Evolutionary conservation across 2,329 filamentous ascomycete species (phyloP), one percentile per base, ranked within the genome.

Genomic region (Colletotrichum sp.): DNA sequence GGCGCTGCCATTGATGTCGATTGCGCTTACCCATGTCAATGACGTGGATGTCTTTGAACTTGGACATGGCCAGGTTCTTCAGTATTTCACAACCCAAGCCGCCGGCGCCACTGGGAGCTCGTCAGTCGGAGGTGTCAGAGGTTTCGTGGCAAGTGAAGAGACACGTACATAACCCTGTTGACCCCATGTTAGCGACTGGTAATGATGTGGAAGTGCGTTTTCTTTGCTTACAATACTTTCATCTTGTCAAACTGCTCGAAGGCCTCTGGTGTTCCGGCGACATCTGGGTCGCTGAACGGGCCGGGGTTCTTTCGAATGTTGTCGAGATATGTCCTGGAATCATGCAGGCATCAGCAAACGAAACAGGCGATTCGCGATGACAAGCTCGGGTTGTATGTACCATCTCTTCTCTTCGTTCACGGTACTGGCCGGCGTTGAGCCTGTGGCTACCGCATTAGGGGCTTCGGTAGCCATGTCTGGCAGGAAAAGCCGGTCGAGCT

Each of bases 41-140:
- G 75, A 99, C 97, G 87, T 99, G 96, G 79, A 99, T 98, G 81
- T 98, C 92, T 85, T 94, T 97, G 88, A 99, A 99, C 32, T 96
- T 96, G 3, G 96, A 98, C 68, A 99, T 90, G 56, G 97, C 97
- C 39, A 99, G 90, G 81, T 99, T 95, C 88, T 99, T 99, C 68
- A 99, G 88, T 60, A 99, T 98, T 84, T 99, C 97, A 81, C 97
- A 99, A 78, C 97, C 97, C 75, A 99, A 86, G 13, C 97, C 97
- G 77, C 97, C 97, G 75, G 97, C 97, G 74, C 97, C 97, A 79
- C 96, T 98, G 16, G 81, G 79, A 55, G 8, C n/a, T 55, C 36
- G 68, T 79, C 62, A 79, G 77, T 78, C 18, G 65, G 39, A 76
- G 55, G 65, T 64, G 77, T 78, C 16, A 64, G 36, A 76, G 55